Evolutionary conservation across 768 basidiomycete species (phyloP), one percentile per base, ranked within the genome.

Genomic region (Boletus reticuloceps): DNA sequence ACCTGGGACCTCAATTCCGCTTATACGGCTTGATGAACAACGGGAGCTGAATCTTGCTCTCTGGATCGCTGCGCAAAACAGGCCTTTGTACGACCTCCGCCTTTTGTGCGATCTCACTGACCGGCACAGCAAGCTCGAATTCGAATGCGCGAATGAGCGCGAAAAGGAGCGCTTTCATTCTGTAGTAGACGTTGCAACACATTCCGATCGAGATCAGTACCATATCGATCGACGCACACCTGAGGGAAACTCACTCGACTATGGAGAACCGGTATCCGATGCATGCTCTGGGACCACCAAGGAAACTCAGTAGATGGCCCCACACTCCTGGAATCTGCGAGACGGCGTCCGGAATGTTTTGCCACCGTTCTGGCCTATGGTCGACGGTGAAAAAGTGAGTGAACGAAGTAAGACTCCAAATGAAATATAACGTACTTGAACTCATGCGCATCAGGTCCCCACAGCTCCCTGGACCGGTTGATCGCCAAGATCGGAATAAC

Each of bases 221-320:
- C 9, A 5, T 8, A 31, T 17, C 8, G 8, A 36, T 36, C 34
- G 14, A 12, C 34, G 12, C 11, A 14, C 13, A 36, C 11, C 14
- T 36, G 34, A 36, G 12, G 29, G 10, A 6, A 36, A 76, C 81
- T 46, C 58, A 84, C 81, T 84, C 84, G 19, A 80, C 69, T 20
- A 87, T 65, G 25, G 86, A 75, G 63, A 88, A 87, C 11, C 82
- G 78, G 64, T 82, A 88, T 1, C 85, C 85, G 38, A 88, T 88
- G 59, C 86, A 89, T 8, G 84, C 77, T 31, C 78, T 76, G 17
- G 83, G 81, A 3, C 87, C 87, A 25, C 82, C 83, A 3, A 85
- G 63, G 76, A 89, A 89, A 0, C 81, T 77, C 36, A 87, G 63
- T 49, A 82, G 65, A 60, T 85, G 78, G 6, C 80, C 75, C 79